A percentile compares a stretch with the other conserved stretches of the same genome.
Conservation (phyloP, 495 filamentous ascomycete species). For the Penicillium bialowiezense region DNA sequence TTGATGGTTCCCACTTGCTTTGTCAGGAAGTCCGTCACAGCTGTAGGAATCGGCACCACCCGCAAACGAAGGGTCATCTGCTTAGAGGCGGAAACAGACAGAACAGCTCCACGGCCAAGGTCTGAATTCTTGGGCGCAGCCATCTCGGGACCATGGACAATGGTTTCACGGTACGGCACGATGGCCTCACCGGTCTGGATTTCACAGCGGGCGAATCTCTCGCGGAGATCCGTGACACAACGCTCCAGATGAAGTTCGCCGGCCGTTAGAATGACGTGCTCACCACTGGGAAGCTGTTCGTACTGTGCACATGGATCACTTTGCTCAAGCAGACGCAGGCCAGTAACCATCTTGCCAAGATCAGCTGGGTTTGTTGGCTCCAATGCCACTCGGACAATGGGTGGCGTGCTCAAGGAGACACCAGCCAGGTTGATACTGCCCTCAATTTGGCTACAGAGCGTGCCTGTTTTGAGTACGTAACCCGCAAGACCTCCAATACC, state of each 20-base stretch:
- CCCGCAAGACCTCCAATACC: constrained; percentile 93
- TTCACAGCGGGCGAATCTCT: constrained; percentile 91
- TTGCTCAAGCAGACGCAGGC: constrained; percentile 83
- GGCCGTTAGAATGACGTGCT: constrained; percentile 92
- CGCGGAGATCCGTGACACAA: constrained; percentile 88
- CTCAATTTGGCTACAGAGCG: constrained; percentile 82
- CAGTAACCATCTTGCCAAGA: constrained; percentile 88
- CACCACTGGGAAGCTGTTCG: constrained; percentile 86
- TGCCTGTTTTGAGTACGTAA: constrained; percentile 89
- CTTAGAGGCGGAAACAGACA: constrained; percentile 75
- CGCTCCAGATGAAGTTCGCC: constrained; percentile 94
- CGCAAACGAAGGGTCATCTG: constrained; percentile 75
- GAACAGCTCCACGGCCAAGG: constrained; percentile 78
- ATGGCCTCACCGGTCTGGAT: constrained; percentile 93
- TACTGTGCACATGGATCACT: constrained; percentile 96
- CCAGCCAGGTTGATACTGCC: constrained; percentile 94
- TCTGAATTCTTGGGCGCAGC: constrained; percentile 80
- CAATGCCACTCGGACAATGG: constrained; percentile 92
- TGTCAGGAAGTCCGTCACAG: constrained; percentile 80
- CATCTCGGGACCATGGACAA: constrained; percentile 86
- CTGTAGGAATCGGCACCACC: constrained; percentile 73
- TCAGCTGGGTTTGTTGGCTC: constrained; percentile 87
- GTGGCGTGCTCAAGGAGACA: constrained; percentile 69
- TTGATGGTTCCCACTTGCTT: constrained; percentile 79
- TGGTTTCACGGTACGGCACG: constrained; percentile 93